phyloP scores from a whole-genome alignment of 208 protist species.

The Wallacemonas collosoma region DNA sequence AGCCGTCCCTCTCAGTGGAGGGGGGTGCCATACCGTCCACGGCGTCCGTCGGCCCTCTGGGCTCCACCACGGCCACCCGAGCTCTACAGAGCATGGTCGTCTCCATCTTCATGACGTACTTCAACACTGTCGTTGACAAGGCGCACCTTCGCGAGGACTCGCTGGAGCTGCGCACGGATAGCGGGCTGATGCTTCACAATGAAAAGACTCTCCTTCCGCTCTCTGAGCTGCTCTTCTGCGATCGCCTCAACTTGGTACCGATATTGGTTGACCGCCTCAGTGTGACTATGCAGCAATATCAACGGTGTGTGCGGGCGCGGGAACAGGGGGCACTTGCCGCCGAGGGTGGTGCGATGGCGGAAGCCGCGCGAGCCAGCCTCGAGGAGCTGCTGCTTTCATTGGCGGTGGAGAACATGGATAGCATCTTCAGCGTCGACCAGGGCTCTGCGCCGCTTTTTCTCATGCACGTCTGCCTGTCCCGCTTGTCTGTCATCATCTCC shows the following conservation, averaged over 20 bases:
- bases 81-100: conserved; percentile 34
- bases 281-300: conserved; percentile 64
- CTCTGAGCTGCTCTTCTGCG: conserved; percentile 81
- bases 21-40: conserved; percentile 2
- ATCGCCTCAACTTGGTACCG: conserved; percentile 55
- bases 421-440: conserved; percentile 7
- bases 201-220: conserved; percentile 77
- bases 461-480: conserved; percentile 77
- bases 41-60: conserved; percentile 27
- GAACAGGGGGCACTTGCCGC: conserved; percentile 22
- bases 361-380: not conserved
- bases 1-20: not conserved
- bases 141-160: conserved; percentile 71
- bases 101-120: conserved; percentile 60
- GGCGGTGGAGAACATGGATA: conserved; percentile 41
- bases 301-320: conserved; percentile 54
- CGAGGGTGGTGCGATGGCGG: conserved; percentile 7
- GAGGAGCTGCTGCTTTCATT: conserved; percentile 50
- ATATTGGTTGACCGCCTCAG: conserved; percentile 49
- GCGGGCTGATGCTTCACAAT: conserved; percentile 74
- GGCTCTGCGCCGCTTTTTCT: conserved; percentile 44
- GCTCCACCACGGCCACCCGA: conserved; percentile 18
- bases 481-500: conserved; percentile 83
- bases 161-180: conserved; percentile 64
- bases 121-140: conserved; percentile 70